Evolutionary conservation across 2,329 filamentous ascomycete species (phyloP), one percentile per base, ranked within the genome.

Genomic region (Metarhizium brunneum): DNA sequence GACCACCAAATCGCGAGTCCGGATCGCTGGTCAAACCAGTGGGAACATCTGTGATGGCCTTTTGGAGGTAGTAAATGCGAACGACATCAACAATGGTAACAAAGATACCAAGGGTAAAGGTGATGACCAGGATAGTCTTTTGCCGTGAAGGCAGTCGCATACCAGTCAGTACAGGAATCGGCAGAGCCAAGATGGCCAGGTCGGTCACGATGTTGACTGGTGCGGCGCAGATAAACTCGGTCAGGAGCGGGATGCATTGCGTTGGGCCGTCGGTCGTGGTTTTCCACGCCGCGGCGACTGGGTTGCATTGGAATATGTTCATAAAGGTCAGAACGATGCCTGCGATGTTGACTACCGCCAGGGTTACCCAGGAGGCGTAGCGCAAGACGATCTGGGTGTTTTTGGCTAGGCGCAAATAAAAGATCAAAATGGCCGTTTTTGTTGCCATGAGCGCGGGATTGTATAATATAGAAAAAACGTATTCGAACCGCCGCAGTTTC

Each of bases 201-300:
- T 96, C 92, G 20, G 91, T 95, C 59, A 95, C 86, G 62, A 96
- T 89, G 71, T 96, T 96, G 66, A 96, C 83, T 0, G 92, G 92
- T 0, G 92, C 88, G 5, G 91, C 92, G 66, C 82, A 85, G 53
- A 85, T 82, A 64, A 85, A 85, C 58, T 84, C 80, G 61, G 81
- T 84, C 35, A 84, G 72, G 4, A 84, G 69, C 1, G 82, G 79
- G 53, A 85, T 78, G 60, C 82, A 85, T 32, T 59, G 66, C 20
- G 70, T 67, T 13, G 64, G 64, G 4, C 71, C 63, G 4, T 64
- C 57, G 16, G 67, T 60, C 10, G 63, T 63, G 2, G 70, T 61
- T 57, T 75, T 70, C 73, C 89, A 95, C 13, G 84, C 86, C 30
- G 88, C 86, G n/a, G 69, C 65, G 32, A 92, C 73, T 0, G 92